Conservation (phyloP, 2,329 filamentous ascomycete genomes). For the Xylaria sp. region DNA sequence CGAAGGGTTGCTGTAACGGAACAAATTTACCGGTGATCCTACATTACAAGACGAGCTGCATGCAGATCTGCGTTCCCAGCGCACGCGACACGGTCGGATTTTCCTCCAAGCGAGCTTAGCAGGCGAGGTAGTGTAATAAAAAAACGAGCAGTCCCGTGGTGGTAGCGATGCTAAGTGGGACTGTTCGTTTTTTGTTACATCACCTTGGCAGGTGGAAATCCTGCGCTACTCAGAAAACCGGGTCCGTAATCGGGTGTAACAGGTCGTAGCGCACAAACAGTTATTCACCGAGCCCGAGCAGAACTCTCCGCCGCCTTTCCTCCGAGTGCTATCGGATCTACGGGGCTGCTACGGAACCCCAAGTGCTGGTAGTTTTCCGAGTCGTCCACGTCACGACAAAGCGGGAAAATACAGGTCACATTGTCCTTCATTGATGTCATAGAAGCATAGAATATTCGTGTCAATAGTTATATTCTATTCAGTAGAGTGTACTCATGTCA, state of each 20-base stretch:
- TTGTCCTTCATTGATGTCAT: conserved; percentile 8
- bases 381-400: not conserved
- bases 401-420: conserved; percentile 10
- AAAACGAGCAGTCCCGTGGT: too few relatives aligned
- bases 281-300: conserved; percentile 17
- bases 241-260: conserved; percentile 15
- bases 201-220: conserved; percentile 14
- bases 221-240: conserved; percentile 16
- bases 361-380: not conserved
- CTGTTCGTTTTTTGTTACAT: too few relatives aligned
- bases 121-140: too few relatives aligned
- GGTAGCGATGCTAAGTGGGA: too few relatives aligned
- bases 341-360: not conserved
- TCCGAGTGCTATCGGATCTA: conserved; percentile 25
- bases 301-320: not conserved
- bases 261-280: not conserved
- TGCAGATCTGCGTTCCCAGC: conserved; percentile 23
- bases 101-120: conserved; percentile 21
- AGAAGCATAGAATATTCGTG: not conserved
- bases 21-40: conserved; percentile 17
- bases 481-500: too few relatives aligned
- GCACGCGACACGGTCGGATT: not conserved
- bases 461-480: not conserved
- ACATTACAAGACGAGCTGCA: conserved; percentile 1
- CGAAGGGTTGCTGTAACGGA: not conserved